Evolutionary conservation across 108 stramenopile genomes (phyloP), one percentile per base, ranked within the genome.

Genomic region (Chaetoceros tenuissimus): DNA sequence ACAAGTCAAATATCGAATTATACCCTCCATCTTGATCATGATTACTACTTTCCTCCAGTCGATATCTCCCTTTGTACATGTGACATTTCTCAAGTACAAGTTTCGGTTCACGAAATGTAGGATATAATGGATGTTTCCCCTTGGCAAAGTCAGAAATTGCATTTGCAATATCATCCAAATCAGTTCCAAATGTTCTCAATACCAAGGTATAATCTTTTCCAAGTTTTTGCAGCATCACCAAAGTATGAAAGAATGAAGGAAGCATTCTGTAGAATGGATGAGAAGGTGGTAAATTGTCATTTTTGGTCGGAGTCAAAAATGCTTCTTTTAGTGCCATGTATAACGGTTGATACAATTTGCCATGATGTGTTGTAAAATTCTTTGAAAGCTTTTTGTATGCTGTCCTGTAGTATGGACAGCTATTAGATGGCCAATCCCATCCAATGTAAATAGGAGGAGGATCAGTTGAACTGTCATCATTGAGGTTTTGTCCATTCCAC

Each of bases 341-440:
- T 27, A 72, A 27, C 26, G 65, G 70, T 26, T 66, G 47, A 56
- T 92, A 87, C 2, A 81, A 30, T 3, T 23, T 28, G 1, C 88
- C 84, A 59, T 88, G 75, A 2, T 66, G 51, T n/a, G 72, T 44
- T 0, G 67, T 65, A 62, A 92, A 92, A 25, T 53, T 30, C 56
- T 82, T 85, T 53, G 78, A 70, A 28, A 27, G 21, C 13, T 51
- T 31, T 57, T 87, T 87, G 59, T 71, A 80, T 0, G 31, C 44
- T 0, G 90, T 92, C 13, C 86, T 77, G 60, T 92, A 92, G 53
- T 87, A 92, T 0, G 90, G 86, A 59, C 80, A 74, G 20, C 80
- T 79, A 31, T 63, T 29, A 2, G 57, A 27, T 5, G 90, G 90
- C 76, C 78, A 84, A 3, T 65, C 44, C 82, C 82, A 92, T 23